phyloP scores from a whole-genome alignment of 2,329 filamentous ascomycete genomes.

The Sphaerulina musiva region DNA sequence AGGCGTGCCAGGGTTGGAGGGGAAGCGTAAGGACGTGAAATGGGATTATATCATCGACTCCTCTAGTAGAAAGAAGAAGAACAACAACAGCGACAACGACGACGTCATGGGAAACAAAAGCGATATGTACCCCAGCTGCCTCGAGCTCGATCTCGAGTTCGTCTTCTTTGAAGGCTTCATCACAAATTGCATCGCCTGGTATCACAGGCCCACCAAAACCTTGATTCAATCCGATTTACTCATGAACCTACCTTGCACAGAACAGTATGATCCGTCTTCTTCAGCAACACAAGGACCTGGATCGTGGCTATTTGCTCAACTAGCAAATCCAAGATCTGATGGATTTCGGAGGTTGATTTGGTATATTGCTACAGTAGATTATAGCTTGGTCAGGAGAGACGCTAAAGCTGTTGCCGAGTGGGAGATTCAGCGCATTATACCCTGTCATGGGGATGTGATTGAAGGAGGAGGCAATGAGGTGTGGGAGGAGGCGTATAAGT shows the following conservation, averaged over 20 bases:
- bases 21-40: slow-evolving; percentile 12
- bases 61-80: slow-evolving; percentile 5
- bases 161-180: slow-evolving; percentile 18
- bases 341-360: slow-evolving; percentile 15
- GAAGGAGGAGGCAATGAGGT: slow-evolving; percentile 7
- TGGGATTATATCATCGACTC: slow-evolving; percentile 14
- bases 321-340: slow-evolving; percentile 8
- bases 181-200: slow-evolving; percentile 16
- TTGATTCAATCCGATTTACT: slow-evolving; percentile 12
- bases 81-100: slow-evolving; percentile 4
- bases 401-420: slow-evolving; percentile 13
- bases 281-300: slow-evolving; percentile 5
- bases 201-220: slow-evolving; percentile 15
- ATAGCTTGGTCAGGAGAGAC: slow-evolving; percentile 11
- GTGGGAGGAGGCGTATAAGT: slow-evolving; percentile 13
- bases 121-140: no score
- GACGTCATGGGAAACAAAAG: slow-evolving; percentile 4
- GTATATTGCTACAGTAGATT: slow-evolving; percentile 15
- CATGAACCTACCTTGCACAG: slow-evolving; percentile 15
- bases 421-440: slow-evolving; percentile 11
- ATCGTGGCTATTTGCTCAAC: slow-evolving; percentile 8
- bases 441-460: slow-evolving; percentile 16
- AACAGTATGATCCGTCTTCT: slow-evolving; percentile 7
- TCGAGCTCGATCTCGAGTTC: no score
- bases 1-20: slow-evolving; percentile 9